A percentile compares a stretch with the other conserved stretches of the same genome.
Evolutionary conservation across 2,329 filamentous ascomycete genomes (phyloP).

Genomic region (Colletotrichum lini): DNA sequence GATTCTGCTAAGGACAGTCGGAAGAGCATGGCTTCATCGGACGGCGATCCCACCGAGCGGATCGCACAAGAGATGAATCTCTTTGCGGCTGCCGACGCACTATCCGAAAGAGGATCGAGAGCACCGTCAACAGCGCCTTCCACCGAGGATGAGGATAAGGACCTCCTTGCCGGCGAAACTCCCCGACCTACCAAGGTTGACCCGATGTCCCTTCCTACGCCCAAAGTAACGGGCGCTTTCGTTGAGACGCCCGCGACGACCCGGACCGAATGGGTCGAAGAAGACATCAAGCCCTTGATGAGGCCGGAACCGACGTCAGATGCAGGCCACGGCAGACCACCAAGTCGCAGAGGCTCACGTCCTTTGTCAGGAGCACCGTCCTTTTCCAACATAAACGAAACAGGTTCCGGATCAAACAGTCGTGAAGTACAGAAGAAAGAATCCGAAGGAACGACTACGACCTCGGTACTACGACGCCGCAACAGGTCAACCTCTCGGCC

Average conservation of each 20-base stretch:
- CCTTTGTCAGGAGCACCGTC: slow-evolving; percentile 17
- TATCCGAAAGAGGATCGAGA: slow-evolving; percentile 70
- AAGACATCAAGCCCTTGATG: slow-evolving; percentile 44
- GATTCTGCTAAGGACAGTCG: slow-evolving; percentile 66
- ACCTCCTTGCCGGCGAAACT: slow-evolving; percentile 59
- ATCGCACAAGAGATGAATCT: slow-evolving; percentile 70
- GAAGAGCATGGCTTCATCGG: slow-evolving; percentile 61
- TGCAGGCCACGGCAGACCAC: slow-evolving; percentile 5
- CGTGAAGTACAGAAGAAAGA: slow-evolving; percentile 19
- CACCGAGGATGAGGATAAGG: slow-evolving; percentile 49
- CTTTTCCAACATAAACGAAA: slow-evolving; percentile 12
- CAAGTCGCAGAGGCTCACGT: slow-evolving; percentile 30
- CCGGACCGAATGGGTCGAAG: slow-evolving; percentile 54
- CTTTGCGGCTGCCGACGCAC: slow-evolving; percentile 68
- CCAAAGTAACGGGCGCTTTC: slow-evolving; percentile 68
- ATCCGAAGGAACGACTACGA: slow-evolving; percentile 42
- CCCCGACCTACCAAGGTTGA: slow-evolving; percentile 62
- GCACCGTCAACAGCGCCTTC: slow-evolving; percentile 63
- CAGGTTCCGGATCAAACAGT: slow-evolving; percentile 20
- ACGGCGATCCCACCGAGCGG: slow-evolving; percentile 68
- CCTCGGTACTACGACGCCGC: slow-evolving; percentile 46
- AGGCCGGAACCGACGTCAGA: slow-evolving; percentile 26
- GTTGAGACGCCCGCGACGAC: slow-evolving; percentile 69
- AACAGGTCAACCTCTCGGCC: slow-evolving; percentile 59
- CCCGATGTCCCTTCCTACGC: slow-evolving; percentile 65